Base-by-base conservation (phyloP, 495 filamentous ascomycete genomes). In the Hypoxylon fuscum region DNA sequence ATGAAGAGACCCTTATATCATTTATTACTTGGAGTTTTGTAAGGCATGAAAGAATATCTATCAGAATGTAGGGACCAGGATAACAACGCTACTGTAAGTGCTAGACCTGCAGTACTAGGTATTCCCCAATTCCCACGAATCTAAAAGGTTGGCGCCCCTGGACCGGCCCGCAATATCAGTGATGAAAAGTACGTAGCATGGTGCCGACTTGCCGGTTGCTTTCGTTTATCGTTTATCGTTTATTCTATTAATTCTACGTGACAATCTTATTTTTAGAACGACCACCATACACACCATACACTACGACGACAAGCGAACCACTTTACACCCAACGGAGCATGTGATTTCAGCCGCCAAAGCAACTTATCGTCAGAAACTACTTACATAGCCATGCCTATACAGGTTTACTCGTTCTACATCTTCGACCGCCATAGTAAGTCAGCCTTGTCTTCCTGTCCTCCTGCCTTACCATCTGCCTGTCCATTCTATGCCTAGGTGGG, bases 391-490 rank as follows among this genome's bases (percentile, higher is more conserved):
- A 72, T 72, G 69, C 69, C 73, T 58, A 97, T 98, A 95, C 86
- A 89, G 53, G 90, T 98, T 70, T 97, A 96, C 76, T 93, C 92
- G 34, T 60, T 98, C 79, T 98, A 97, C 81, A 97, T 98, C 70
- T 98, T 98, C 68, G 95, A 98, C 76, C 89, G 95, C 62, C 95
- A 98, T 74, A 96, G 95, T 98, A 83, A 69, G 82, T 38, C 9
- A 29, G 37, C 35, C 22, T 38, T 32, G 17, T 5, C 44, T 10
- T 5, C 18, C 46, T 21, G 40, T 14, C 63, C 53, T 17, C 8
- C 23, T 20, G 20, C 29, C 20, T 21, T 40, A 34, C 22, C 25
- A 34, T 11, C 23, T 34, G 45, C 17, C 18, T 46, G 25, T 7
- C 40, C 34, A 12, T 31, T 21, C 32, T 14, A 12, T 20, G 12